These are phyloP conservation scores for Neopestalotiopsis sp. DNA, from an alignment of 2,329 filamentous ascomycete genomes.

Conservation along the genomic window DNA sequence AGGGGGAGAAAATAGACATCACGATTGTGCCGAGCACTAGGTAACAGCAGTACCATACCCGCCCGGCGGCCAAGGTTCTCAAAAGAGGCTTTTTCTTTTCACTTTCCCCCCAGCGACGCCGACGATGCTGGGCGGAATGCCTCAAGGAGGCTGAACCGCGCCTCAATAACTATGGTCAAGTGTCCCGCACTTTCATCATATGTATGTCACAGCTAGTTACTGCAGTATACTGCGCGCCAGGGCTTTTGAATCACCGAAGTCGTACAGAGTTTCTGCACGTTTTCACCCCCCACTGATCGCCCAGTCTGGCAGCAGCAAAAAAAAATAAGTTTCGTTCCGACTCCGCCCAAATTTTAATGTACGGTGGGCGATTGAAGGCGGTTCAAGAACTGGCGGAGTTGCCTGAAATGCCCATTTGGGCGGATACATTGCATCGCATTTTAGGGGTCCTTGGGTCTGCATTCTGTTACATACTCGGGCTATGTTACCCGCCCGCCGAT, in stretches of 20 bases:
- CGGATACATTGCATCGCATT: not conserved
- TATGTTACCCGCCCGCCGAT: not conserved
- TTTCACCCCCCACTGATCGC: not conserved
- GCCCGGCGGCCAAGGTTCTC: not conserved
- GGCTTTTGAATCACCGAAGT: not conserved
- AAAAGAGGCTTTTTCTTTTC: no score
- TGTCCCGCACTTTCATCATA: not conserved
- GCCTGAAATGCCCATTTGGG: not conserved
- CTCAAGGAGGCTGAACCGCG: not conserved
- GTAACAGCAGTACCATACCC: not conserved
- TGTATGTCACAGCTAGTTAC: not conserved
- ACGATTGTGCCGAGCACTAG: not conserved
- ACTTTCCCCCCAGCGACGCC: no score
- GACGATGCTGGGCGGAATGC: not conserved
- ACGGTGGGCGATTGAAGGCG: not conserved
- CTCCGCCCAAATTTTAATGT: not conserved
- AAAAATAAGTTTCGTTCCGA: not conserved
- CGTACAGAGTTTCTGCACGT: not conserved
- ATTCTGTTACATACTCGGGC: not conserved
- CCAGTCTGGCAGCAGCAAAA: not conserved
- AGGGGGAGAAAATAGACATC: not conserved
- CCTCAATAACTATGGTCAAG: not conserved
- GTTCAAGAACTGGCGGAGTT: not conserved
- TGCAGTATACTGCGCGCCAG: not conserved
- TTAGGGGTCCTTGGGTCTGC: not conserved